These are phyloP conservation scores for Fusarium sp. DNA, from an alignment of 2,329 filamentous ascomycete species.

Conservation along the genomic window DNA sequence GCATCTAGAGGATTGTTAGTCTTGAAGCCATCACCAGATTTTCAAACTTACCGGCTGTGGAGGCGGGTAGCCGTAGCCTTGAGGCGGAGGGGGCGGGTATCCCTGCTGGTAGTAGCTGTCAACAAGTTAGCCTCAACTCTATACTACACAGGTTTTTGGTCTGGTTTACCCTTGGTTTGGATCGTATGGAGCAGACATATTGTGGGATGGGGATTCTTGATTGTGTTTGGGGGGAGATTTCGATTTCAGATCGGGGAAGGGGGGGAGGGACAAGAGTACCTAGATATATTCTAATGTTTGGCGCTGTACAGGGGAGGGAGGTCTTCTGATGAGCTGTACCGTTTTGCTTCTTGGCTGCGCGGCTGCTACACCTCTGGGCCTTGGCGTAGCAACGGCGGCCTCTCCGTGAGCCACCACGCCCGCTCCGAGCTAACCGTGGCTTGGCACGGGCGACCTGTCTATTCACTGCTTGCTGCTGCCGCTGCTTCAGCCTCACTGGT, in stretches of 20 bases:
- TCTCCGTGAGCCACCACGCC: not conserved
- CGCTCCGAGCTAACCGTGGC: conserved; percentile 31
- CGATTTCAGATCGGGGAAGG: not conserved
- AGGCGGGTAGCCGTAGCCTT: conserved; percentile 38
- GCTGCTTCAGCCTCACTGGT: not conserved
- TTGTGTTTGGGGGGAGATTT: not conserved
- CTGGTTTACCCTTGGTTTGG: conserved; percentile 27
- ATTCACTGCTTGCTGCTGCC: not conserved
- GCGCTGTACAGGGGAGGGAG: not conserved
- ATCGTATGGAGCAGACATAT: conserved; percentile 34
- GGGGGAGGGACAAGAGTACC: conserved; percentile 1
- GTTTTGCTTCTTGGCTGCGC: not conserved
- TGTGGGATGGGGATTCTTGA: conserved; percentile 11
- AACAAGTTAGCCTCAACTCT: conserved; percentile 3
- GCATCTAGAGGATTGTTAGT: conserved; percentile 45
- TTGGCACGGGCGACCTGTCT: conserved; percentile 14
- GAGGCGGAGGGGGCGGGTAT: conserved; percentile 42
- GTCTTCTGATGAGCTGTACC: not conserved
- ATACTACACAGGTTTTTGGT: too few species aligned
- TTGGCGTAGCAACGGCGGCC: not conserved
- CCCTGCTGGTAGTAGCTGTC: conserved; percentile 35
- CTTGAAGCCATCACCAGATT: not conserved
- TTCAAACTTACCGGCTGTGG: conserved; percentile 40
- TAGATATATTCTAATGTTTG: conserved; percentile 21
- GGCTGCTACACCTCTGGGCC: not conserved